Percentiles rank a stretch among this genome's conserved stretches.
phyloP scores from a whole-genome alignment of 2,329 filamentous ascomycete species.

The Blastomyces parvus region DNA sequence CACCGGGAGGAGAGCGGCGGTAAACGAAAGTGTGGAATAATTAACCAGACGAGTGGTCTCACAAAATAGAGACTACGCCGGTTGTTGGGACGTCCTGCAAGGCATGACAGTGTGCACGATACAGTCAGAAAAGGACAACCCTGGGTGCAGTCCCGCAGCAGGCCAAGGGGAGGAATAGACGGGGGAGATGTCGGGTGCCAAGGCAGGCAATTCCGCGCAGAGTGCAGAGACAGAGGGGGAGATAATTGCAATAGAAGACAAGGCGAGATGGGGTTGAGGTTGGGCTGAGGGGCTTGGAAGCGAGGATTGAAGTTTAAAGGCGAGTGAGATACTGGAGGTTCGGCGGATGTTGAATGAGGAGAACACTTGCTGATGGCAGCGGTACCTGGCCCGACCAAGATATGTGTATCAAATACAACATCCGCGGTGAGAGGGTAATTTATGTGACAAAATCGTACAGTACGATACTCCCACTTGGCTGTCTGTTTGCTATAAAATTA shows the following conservation, averaged over 20 bases:
- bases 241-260: background rate
- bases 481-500: background rate
- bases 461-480: background rate
- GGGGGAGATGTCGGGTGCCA: background rate
- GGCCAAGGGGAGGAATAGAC: background rate
- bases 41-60: constrained; percentile 13
- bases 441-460: background rate
- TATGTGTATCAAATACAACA: background rate
- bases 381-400: background rate
- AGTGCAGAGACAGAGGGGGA: constrained; percentile 1
- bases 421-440: background rate
- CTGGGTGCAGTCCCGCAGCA: background rate
- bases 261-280: background rate
- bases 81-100: constrained; percentile 9
- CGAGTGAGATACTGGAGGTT: background rate
- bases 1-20: background rate
- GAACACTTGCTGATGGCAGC: background rate
- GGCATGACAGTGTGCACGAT: constrained; percentile 12
- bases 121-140: constrained; percentile 1
- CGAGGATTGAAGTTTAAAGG: background rate
- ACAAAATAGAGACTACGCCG: constrained; percentile 14
- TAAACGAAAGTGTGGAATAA: background rate
- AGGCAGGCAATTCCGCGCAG: background rate
- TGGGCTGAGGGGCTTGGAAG: background rate
- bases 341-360: background rate